Base-by-base conservation (phyloP, 495 filamentous ascomycete species). In the Cercophora sp. region DNA sequence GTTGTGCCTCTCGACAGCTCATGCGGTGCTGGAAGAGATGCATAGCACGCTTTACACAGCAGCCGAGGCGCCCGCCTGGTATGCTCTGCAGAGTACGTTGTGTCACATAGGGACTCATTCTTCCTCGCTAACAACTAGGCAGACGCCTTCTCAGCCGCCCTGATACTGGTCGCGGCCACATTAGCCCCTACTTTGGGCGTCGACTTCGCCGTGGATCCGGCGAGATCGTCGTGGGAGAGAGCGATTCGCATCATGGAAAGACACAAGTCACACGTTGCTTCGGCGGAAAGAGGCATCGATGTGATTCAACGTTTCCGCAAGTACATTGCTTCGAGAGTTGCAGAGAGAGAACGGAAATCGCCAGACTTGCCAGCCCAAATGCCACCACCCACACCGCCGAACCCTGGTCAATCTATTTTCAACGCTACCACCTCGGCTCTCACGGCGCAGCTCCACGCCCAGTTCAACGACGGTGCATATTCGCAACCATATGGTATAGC, bases 11-110 rank as follows among this genome's bases (percentile, higher is more conserved):
- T 8, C 50, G 24, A 54, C 59, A n/a, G 50, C 52, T 24, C 57
- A 63, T 34, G 19, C 20, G 8, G 52, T 58, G 9, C 41, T 67
- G 0, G 48, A 54, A 36, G 51, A 63, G 29, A 57, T 65, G 24
- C 35, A 52, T 11, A n/a, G 18, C 8, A 39, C 36, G 1, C 52
- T 60, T 4, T 26, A 29, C 6, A 59, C 41, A 1, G 20, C 31
- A 5, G 15, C 31, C 20, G 41, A 50, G 18, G 23, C 41, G 37
- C 34, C 58, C 1, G 44, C 15, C 35, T 53, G 59, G 57, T 46
- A 48, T 32, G 36, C 57, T 29, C 23, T 63, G 47, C 48, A 59
- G 2, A 53, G 60, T 61, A 53, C 47, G 61, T 35, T 15, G 9
- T 15, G 8, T n/a, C 23, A 5, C 19, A 4, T 13, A 50, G 24